phyloP scores from a whole-genome alignment of 441 rosid genomes.

The Isatis lusitanica region DNA sequence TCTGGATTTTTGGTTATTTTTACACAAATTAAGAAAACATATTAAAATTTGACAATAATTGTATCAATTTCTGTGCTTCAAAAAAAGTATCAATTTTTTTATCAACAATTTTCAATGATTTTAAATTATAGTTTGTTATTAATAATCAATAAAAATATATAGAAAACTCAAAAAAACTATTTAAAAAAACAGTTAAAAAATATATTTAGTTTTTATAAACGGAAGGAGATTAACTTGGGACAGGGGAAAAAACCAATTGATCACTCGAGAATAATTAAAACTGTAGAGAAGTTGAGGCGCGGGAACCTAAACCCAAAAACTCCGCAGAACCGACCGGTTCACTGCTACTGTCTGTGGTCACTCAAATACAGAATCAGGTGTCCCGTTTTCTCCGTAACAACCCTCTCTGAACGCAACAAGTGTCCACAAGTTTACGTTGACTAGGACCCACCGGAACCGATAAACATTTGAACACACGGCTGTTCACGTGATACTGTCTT shows the following conservation, averaged over 20 bases:
- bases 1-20: too few species aligned
- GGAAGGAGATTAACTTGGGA: background rate
- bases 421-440: constrained; percentile 19
- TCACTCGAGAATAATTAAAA: background rate
- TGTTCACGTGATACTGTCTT: constrained; percentile 34
- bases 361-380: constrained; percentile 7
- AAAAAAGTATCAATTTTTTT: too few species aligned
- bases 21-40: too few species aligned
- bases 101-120: too few species aligned
- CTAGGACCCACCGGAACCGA: constrained; percentile 12
- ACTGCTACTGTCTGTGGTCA: constrained; percentile 26
- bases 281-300: background rate
- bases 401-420: constrained; percentile 5
- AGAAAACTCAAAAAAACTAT: too few species aligned
- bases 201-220: too few species aligned
- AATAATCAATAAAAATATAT: too few species aligned
- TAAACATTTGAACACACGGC: constrained; percentile 20
- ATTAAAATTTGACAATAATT: too few species aligned
- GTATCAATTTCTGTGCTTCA: too few species aligned
- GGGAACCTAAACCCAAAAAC: constrained; percentile 12
- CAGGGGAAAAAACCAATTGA: constrained; percentile 2
- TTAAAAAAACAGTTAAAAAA: too few species aligned
- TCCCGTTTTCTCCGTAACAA: constrained; percentile 17
- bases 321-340: constrained; percentile 32
- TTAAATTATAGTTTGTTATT: too few species aligned